phyloP scores from a whole-genome alignment of 139 green algal genomes.

The Closterium sp. region DNA sequence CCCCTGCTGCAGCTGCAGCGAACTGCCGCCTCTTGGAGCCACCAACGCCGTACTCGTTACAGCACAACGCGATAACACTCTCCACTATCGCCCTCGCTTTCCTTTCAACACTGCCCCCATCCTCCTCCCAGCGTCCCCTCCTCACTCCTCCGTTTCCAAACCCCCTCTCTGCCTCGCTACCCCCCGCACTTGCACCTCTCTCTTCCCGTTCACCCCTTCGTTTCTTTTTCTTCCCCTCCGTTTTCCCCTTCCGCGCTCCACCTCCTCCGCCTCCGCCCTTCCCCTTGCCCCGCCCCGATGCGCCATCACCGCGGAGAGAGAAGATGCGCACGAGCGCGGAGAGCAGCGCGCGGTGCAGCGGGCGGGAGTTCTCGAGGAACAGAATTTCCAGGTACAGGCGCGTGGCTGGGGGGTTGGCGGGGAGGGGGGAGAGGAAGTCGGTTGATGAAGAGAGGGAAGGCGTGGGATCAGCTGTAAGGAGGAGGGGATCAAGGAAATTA shows the following conservation, averaged over 20 bases:
- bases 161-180: not conserved
- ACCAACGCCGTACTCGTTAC: slow-evolving; percentile 31
- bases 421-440: not conserved
- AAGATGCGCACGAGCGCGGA: not conserved
- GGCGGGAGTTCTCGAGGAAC: slow-evolving; percentile 26
- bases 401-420: not conserved
- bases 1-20: not conserved
- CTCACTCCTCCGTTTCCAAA: not conserved
- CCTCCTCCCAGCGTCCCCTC: not conserved
- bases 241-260: not conserved
- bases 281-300: not conserved
- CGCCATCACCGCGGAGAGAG: not conserved
- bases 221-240: not conserved
- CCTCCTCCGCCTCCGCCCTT: not conserved
- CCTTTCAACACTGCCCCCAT: not conserved
- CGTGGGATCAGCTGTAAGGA: too few relatives aligned
- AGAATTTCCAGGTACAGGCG: slow-evolving; percentile 25
- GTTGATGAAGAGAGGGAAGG: too few relatives aligned
- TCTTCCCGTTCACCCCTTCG: not conserved
- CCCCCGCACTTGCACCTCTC: not conserved
- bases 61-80: not conserved
- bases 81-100: not conserved
- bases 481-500: too few relatives aligned
- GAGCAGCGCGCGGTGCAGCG: slow-evolving; percentile 12
- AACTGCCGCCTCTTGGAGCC: slow-evolving; percentile 19